These are phyloP conservation scores for Pleurozium schreberi DNA, from an alignment of 225 moss, liverwort and hornwort species.

Conservation along the genomic window DNA sequence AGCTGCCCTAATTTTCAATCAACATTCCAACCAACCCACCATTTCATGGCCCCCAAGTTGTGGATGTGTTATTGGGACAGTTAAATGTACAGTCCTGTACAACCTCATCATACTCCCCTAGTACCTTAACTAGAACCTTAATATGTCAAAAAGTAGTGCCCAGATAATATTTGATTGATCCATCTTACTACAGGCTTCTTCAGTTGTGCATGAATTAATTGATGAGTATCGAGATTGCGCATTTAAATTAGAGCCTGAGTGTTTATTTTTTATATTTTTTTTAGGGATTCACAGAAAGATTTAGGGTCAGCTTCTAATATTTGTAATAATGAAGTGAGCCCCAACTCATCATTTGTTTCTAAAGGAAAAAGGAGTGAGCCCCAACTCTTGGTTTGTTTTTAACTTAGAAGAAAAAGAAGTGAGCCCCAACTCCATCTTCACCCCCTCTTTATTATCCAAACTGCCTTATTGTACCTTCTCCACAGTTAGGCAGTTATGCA, in stretches of 20 bases:
- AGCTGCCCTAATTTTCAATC: not conserved
- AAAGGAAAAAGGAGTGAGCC: too few relatives aligned
- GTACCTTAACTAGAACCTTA: not conserved
- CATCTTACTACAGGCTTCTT: not conserved
- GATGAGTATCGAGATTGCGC: not conserved
- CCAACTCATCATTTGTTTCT: too few relatives aligned
- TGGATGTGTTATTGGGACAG: not conserved
- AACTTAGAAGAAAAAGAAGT: too few relatives aligned
- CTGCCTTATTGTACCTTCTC: slow-evolving; percentile 8
- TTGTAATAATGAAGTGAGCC: too few relatives aligned
- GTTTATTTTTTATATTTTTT: too few relatives aligned
- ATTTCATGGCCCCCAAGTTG: not conserved
- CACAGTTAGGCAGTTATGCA: slow-evolving; percentile 10
- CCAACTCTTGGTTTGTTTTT: too few relatives aligned
- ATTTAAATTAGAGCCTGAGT: too few relatives aligned
- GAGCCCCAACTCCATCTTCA: not conserved
- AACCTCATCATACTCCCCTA: not conserved
- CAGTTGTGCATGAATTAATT: not conserved
- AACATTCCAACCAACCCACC: not conserved
- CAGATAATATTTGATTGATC: not conserved
- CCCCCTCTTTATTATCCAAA: not conserved
- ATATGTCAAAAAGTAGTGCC: not conserved
- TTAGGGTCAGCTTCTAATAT: too few relatives aligned
- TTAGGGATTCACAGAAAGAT: too few relatives aligned
- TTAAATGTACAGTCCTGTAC: not conserved